Evolutionary conservation across 73 alveolate genomes (phyloP).

Genomic region (Symbiodinium natans): DNA sequence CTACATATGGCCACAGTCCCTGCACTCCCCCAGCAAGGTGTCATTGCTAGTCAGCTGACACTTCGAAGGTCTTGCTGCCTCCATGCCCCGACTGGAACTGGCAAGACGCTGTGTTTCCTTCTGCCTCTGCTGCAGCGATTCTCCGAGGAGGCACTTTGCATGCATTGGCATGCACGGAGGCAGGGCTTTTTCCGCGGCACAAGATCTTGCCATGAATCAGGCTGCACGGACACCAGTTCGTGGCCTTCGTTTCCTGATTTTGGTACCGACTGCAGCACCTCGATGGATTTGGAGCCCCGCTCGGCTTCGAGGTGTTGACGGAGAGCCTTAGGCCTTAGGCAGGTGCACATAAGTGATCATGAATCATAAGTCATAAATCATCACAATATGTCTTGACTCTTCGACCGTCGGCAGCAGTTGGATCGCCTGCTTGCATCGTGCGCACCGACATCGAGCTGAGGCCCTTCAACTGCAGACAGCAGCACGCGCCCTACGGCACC

Average conservation of each 20-base stretch:
- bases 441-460: no score
- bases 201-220: constrained; percentile 6
- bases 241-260: constrained; percentile 60
- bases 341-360: no score
- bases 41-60: no score
- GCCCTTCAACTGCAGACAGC: constrained; percentile 70
- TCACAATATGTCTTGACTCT: no score
- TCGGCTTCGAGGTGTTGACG: no score
- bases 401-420: no score
- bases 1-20: no score
- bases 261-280: constrained; percentile 74
- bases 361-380: no score
- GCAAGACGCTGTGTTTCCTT: constrained; percentile 55
- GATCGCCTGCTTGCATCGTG: no score
- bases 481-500: background rate
- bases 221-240: constrained; percentile 31
- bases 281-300: no score
- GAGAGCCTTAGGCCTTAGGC: no score
- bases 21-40: no score
- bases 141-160: constrained; percentile 13
- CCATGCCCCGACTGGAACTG: constrained; percentile 80
- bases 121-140: constrained; percentile 92
- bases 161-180: background rate
- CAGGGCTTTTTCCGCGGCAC: background rate
- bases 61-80: constrained; percentile 72